Conservation (phyloP, 768 basidiomycete genomes). For the Cantharellus cinnabarinus region DNA sequence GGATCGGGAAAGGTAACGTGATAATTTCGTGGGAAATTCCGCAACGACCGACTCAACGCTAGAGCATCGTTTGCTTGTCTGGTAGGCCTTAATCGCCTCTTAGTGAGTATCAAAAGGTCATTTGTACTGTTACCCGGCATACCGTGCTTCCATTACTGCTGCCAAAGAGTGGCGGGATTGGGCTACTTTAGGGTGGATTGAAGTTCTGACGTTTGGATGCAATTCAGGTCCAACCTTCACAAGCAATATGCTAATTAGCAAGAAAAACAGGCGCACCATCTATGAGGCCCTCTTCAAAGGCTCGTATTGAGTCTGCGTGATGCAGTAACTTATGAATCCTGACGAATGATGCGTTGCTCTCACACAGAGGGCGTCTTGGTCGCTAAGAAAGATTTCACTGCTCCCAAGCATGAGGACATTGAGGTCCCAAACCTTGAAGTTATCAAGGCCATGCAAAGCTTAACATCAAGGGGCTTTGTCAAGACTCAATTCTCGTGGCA, state of each 20-base stretch:
- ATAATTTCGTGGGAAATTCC: no score
- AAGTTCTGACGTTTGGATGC: neutral
- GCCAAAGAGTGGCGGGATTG: neutral
- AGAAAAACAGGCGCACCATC: constrained; percentile 84
- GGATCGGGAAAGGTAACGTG: no score
- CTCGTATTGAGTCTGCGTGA: constrained; percentile 20
- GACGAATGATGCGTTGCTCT: neutral
- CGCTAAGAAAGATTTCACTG: constrained; percentile 98
- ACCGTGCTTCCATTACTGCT: no score
- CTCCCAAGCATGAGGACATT: constrained; percentile 85
- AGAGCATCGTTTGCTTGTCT: no score
- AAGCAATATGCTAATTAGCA: constrained; percentile 84
- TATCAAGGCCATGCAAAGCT: constrained; percentile 50
- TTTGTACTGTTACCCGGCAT: no score
- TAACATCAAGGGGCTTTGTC: constrained; percentile 62
- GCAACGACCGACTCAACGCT: no score
- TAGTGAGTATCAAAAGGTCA: no score
- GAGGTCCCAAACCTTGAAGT: constrained; percentile 46
- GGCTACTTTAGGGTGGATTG: neutral
- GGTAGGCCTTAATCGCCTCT: no score
- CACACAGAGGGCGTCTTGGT: constrained; percentile 85
- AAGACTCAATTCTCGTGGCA: constrained; percentile 99
- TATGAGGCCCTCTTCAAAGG: constrained; percentile 99
- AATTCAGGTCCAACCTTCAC: neutral
- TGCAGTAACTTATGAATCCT: neutral